These are phyloP conservation scores for Hortaea werneckii DNA, from an alignment of 2,329 filamentous ascomycete species.

Conservation along the genomic window DNA sequence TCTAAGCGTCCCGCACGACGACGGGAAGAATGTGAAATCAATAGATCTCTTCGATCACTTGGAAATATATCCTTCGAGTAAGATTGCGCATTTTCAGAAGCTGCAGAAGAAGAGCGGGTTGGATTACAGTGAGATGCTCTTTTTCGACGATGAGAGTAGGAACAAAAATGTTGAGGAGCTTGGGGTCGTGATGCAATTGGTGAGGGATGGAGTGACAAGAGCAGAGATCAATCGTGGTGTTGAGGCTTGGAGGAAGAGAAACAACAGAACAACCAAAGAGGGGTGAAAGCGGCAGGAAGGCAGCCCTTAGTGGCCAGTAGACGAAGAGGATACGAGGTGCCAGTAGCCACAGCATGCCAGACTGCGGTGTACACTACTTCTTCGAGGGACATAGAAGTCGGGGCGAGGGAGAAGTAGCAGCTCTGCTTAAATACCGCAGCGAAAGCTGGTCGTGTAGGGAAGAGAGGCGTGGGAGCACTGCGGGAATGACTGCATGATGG, in stretches of 20 bases:
- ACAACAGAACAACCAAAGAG: conserved; percentile 35
- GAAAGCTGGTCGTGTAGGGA: no score
- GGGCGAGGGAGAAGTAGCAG: no score
- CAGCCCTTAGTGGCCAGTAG: no score
- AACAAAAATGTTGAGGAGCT: conserved; percentile 74
- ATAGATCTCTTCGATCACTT: conserved; percentile 41
- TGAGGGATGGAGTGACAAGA: conserved; percentile 67
- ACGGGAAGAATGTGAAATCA: conserved; percentile 14
- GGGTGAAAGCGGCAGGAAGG: not conserved
- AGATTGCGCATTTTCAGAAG: conserved; percentile 73
- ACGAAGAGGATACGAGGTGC: no score
- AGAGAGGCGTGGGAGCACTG: no score
- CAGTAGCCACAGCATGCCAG: no score
- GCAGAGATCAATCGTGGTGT: conserved; percentile 72
- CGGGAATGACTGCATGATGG: no score
- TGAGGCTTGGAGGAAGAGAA: conserved; percentile 66
- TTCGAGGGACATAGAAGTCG: no score
- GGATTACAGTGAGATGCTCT: conserved; percentile 74
- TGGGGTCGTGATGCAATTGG: conserved; percentile 75
- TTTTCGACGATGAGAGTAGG: conserved; percentile 85
- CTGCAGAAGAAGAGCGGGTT: conserved; percentile 63
- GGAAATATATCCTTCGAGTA: conserved; percentile 62
- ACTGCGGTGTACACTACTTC: no score
- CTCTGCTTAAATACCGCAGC: no score
- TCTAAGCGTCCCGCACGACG: conserved; percentile 49